Evolutionary conservation across 2,329 filamentous ascomycete species (phyloP), one percentile per base, ranked within the genome.

Genomic region (Clarireedia homoeocarpa): DNA sequence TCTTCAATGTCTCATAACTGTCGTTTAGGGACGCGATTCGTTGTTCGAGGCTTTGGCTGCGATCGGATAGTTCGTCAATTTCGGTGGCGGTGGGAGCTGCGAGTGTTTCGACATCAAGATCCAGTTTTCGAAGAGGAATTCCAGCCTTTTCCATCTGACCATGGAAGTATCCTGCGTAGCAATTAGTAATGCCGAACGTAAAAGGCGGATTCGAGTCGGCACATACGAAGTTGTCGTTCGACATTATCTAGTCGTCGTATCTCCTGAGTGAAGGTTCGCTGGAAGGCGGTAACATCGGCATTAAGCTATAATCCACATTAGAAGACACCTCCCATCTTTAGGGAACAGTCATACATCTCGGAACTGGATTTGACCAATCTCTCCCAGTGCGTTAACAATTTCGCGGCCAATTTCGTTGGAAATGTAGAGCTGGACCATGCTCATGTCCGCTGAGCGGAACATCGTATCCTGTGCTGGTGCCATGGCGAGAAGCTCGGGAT

Each of bases 361-460:
- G 71, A 99, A 99, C 74, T 97, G 91, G 72, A 97, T 91, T 68
- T 94, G 82, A 57, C 94, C 94, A 69, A 99, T 83, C 81, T 99
- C 94, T 70, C 94, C 94, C 63, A 99, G 79, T 56, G 92, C 92
- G 70, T 91, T 96, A 62, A 97, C 91, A 67, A 96, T 92, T 77
- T 99, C 95, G 71, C 94, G 85, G 67, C 94, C 92, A 66, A 99
- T 97, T 80, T 99, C 94, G 72, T 96, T 97, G 70, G 94, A 90
- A 69, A 99, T 95, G 76, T 97, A 99, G 70, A 99, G 87, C 85
- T 99, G 94, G 70, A 95, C 95, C 86, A 99, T 87, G 81, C 91
- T 96, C 94, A 99, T 99, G 75, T 96, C 89, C 89, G 91, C 89
- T 72, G 94, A 99, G 82, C 95, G 92, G 85, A 99, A 97, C 79